Base-by-base conservation (phyloP, 2,329 filamentous ascomycete genomes). In the Fusarium sp. region DNA sequence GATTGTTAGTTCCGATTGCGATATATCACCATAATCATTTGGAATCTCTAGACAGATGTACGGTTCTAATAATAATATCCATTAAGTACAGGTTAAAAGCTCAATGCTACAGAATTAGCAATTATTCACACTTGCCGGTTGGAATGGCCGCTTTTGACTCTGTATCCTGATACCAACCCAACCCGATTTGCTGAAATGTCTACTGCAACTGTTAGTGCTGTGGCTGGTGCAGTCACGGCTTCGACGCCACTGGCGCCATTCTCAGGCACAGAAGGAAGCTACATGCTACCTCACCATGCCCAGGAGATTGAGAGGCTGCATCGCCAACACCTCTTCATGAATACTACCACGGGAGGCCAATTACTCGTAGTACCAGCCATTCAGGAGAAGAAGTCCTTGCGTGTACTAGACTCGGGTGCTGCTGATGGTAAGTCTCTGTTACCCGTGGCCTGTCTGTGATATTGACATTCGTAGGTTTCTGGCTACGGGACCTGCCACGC, bases 371-470 rank as follows among this genome's bases (percentile, higher is more conserved):
- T 52, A 15, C 47, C 47, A 2, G 11, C n/a, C 5, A 25, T 36
- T 6, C 31, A 36, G 5, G 31, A 52, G 4, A 35, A 35, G 4
- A 20, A 52, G 31, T 36, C 47, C 0, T 20, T 52, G 8, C 22
- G 31, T 12, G 22, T 52, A 14, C 31, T 52, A 0, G 47, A 52
- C 22, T 52, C 47, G 2, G 47, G 47, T 36, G 47, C 47, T 20
- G 47, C 31, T 5, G 47, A 52, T 25, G 47, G 47, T 52, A 8
- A 33, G 46, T 49, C 4, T 17, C 15, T 33, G 7, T 22, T 49
- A 8, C 46, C 12, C 14, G 0, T 2, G 3, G 2, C 12, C 4
- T 10, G 5, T 18, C 2, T 29, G 4, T 49, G 2, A 1, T 22
- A 10, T 25, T 52, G n/a, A 52, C 12, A 8, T 11, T 52, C 6